A percentile compares a stretch with the other conserved stretches of the same genome.
These are phyloP conservation scores for Aspergillus panamensis DNA, from an alignment of 495 filamentous ascomycete genomes.

Conservation along the genomic window DNA sequence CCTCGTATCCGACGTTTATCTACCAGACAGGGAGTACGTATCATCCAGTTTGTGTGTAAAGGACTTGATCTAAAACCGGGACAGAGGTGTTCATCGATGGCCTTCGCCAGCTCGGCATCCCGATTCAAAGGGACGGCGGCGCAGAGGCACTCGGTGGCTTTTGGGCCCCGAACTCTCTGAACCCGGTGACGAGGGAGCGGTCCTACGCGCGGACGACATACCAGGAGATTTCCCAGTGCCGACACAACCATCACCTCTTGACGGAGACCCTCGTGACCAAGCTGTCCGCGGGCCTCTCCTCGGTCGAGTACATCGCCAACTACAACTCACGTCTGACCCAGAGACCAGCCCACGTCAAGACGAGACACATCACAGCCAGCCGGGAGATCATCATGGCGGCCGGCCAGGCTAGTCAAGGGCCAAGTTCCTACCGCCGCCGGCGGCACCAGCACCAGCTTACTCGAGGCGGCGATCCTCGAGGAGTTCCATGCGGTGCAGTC, in stretches of 20 bases:
- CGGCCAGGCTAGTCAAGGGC: too few relatives aligned
- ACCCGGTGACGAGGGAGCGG: neutral
- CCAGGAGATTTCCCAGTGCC: neutral
- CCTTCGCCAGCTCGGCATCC: conserved; percentile 4
- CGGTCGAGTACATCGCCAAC: conserved; percentile 1
- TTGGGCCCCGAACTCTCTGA: conserved; percentile 5
- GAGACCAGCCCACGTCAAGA: conserved; percentile 17
- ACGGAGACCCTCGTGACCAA: neutral
- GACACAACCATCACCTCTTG: conserved; percentile 7
- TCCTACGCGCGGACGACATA: conserved; percentile 4
- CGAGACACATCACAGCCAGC: conserved; percentile 39
- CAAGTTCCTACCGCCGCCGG: too few relatives aligned
- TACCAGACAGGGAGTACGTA: conserved; percentile 1
- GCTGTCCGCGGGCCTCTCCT: conserved; percentile 1
- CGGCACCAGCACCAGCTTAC: too few relatives aligned
- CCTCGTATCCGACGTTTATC: conserved; percentile 5
- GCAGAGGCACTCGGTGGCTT: conserved; percentile 4
- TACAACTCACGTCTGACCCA: neutral
- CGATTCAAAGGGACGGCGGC: conserved; percentile 2
- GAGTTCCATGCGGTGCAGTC: conserved; percentile 16
- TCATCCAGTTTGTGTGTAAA: neutral
- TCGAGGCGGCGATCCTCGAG: too few relatives aligned
- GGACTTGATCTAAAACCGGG: neutral
- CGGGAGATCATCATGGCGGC: conserved; percentile 54
- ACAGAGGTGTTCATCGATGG: neutral